Percentiles rank a stretch among this genome's conserved stretches.
phyloP scores from a whole-genome alignment of 1,139 yeast genomes.

The Kazachstania sp. region DNA sequence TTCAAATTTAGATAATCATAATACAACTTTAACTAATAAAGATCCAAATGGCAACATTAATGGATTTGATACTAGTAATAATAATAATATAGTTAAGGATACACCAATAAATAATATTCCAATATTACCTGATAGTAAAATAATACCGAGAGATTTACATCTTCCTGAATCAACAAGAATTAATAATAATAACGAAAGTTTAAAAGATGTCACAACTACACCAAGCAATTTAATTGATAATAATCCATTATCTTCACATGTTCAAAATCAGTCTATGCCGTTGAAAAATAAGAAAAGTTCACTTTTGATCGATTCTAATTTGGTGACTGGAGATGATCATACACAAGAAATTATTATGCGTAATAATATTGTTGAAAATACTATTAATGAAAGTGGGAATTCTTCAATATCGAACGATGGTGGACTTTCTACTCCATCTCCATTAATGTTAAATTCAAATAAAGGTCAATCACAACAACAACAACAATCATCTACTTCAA shows the following conservation, averaged over 20 bases:
- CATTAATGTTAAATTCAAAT: too few relatives aligned
- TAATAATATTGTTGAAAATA: not conserved
- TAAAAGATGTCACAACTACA: not conserved
- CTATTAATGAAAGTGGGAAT: not conserved
- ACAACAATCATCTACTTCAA: constrained; percentile 1
- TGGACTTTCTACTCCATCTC: not conserved
- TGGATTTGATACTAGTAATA: too few relatives aligned
- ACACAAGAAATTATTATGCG: not conserved
- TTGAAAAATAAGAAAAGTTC: constrained; percentile 26
- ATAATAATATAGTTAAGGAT: not conserved
- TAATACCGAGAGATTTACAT: constrained; percentile 1
- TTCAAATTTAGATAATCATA: not conserved
- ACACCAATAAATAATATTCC: not conserved
- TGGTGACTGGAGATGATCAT: not conserved
- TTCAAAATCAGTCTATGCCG: constrained; percentile 11
- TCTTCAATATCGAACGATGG: not conserved
- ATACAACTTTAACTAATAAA: not conserved
- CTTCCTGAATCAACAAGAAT: not conserved
- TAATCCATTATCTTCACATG: constrained; percentile 27
- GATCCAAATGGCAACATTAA: not conserved
- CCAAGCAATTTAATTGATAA: constrained; percentile 19
- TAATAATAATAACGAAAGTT: too few relatives aligned
- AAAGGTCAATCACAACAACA: not conserved
- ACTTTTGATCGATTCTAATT: constrained; percentile 14
- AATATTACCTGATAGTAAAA: constrained; percentile 1